Conservation (phyloP, 192 early-diverging fungal genomes). For the Coemansia sp. region DNA sequence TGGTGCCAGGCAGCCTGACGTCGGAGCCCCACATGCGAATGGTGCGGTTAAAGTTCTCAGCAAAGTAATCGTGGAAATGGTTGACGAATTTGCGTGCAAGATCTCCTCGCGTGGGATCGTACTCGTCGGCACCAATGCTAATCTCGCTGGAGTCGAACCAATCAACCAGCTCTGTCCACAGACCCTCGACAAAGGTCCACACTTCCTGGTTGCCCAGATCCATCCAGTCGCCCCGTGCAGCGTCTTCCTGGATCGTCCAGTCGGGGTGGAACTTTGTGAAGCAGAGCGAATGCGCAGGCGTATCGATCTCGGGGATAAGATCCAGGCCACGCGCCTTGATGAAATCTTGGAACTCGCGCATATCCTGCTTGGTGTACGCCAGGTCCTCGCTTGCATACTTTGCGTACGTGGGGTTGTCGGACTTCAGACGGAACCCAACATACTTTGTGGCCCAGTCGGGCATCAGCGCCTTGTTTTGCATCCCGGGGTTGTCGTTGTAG, state of each 20-base stretch:
- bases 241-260: conserved; percentile 37
- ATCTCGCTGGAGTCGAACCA: conserved; percentile 54
- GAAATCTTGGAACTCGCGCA: conserved; percentile 50
- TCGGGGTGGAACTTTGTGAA: conserved; percentile 55
- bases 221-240: conserved; percentile 48
- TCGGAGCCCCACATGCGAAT: conserved; percentile 55
- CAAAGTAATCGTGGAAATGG: conserved; percentile 47
- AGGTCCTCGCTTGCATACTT: conserved; percentile 47
- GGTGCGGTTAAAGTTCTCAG: conserved; percentile 40
- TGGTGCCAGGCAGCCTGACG: conserved; percentile 38
- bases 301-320: conserved; percentile 53
- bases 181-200: conserved; percentile 33
- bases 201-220: conserved; percentile 51
- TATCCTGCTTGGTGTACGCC: conserved; percentile 47
- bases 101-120: conserved; percentile 44
- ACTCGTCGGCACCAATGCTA: conserved; percentile 53
- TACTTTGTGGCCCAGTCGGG: conserved; percentile 43
- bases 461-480: conserved; percentile 33
- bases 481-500: conserved; percentile 49
- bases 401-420: conserved; percentile 40
- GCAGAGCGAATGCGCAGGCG: conserved; percentile 50
- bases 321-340: conserved; percentile 48
- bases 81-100: conserved; percentile 42
- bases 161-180: conserved; percentile 50
- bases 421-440: conserved; percentile 50